A percentile compares a stretch with the other conserved stretches of the same genome.
Conservation (phyloP, 75 land plant species). For the Cryptomeria japonica region DNA sequence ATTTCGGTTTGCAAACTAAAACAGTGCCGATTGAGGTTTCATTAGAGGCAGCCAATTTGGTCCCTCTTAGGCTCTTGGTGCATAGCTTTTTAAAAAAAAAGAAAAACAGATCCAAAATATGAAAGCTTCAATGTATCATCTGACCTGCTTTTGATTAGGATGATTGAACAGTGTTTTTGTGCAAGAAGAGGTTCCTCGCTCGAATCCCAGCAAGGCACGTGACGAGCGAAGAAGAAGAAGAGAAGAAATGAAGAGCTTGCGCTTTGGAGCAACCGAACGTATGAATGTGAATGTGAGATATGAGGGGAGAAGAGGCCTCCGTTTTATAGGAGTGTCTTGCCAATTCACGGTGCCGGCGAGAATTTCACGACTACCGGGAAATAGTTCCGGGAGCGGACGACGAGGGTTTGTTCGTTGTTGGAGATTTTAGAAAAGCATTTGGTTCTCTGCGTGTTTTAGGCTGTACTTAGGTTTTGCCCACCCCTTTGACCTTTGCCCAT, state of each 20-base stretch:
- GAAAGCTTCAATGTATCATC: not conserved
- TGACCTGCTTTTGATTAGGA: not conserved
- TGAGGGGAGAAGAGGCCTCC: not conserved
- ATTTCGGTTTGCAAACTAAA: not conserved
- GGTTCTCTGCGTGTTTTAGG: not conserved
- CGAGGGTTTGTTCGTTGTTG: conserved; percentile 4
- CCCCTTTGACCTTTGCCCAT: not conserved
- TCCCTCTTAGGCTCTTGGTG: not conserved
- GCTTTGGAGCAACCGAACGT: not conserved
- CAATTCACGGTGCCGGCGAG: not conserved
- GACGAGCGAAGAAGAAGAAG: not conserved
- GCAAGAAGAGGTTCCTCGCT: not conserved
- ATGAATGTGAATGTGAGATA: not conserved
- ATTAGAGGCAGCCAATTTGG: not conserved
- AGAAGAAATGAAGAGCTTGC: not conserved
- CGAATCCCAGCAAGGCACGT: not conserved
- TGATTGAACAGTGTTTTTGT: not conserved
- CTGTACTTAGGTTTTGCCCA: not conserved
- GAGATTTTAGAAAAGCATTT: not conserved
- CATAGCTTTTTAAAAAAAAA: not conserved
- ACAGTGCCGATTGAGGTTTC: not conserved
- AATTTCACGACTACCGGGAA: not conserved
- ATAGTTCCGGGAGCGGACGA: not conserved
- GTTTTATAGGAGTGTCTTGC: not conserved
- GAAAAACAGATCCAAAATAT: not conserved